These are phyloP conservation scores for Euphorbia schlechtendalii DNA, from an alignment of 441 rosid genomes.

Conservation along the genomic window DNA sequence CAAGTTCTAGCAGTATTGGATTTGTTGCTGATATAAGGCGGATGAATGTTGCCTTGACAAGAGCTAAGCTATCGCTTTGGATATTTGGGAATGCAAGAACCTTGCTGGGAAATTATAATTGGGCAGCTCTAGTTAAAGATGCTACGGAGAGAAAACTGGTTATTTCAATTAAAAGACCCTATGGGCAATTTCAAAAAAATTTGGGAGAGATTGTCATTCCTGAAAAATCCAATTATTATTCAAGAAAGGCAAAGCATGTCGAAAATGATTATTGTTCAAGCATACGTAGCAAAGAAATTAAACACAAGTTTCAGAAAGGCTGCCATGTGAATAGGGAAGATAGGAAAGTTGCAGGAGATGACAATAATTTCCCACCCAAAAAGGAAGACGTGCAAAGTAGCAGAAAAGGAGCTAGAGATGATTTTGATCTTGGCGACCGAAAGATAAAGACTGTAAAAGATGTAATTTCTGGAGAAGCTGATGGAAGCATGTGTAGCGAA, in stretches of 20 bases:
- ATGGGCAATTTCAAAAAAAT: slow-evolving; percentile 34
- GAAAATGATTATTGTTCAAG: slow-evolving; percentile 21
- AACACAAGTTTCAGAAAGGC: slow-evolving; percentile 24
- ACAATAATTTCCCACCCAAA: slow-evolving; percentile 21
- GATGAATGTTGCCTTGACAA: slow-evolving; percentile 96
- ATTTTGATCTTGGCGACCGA: slow-evolving; percentile 22
- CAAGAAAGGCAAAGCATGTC: slow-evolving; percentile 23
- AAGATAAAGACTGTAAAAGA: slow-evolving; percentile 25
- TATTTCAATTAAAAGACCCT: slow-evolving; percentile 57
- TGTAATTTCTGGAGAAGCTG: slow-evolving; percentile 18
- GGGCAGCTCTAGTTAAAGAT: slow-evolving; percentile 90
- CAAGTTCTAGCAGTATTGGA: slow-evolving; percentile 64
- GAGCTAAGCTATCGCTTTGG: slow-evolving; percentile 95
- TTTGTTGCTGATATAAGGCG: slow-evolving; percentile 94
- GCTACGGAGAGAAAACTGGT: slow-evolving; percentile 72
- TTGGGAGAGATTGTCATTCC: slow-evolving; percentile 20
- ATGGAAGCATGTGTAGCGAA: slow-evolving; percentile 30
- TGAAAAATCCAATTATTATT: slow-evolving; percentile 26
- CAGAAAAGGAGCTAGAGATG: slow-evolving; percentile 35
- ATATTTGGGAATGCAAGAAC: slow-evolving; percentile 83
- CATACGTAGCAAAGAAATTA: slow-evolving; percentile 27
- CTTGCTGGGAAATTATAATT: slow-evolving; percentile 57
- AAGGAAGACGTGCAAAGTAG: slow-evolving; percentile 25
- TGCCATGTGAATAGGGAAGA: slow-evolving; percentile 26
- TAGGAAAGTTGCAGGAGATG: slow-evolving; percentile 24